Base-by-base conservation (phyloP, 176 grass and related monocot genomes). In the Calamus simplicifolius region DNA sequence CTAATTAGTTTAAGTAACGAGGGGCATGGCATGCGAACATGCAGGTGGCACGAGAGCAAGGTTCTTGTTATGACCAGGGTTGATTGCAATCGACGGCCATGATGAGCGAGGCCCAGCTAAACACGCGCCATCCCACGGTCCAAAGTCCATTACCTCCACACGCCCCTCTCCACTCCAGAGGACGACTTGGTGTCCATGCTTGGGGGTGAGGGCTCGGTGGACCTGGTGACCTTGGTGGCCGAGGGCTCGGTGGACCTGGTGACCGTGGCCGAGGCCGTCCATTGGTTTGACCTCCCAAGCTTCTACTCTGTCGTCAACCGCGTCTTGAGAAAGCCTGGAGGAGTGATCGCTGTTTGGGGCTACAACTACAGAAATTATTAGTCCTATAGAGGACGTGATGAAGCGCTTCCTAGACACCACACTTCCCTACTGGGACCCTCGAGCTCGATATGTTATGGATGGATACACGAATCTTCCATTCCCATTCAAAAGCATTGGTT, bases 181-280 rank as follows among this genome's bases (percentile, higher is more conserved):
- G 77, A 88, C 21, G 85, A 85, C 3, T 35, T 89, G 4, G 71
- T 85, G 14, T 62, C 77, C 4, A 64, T 84, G 57, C 65, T 84
- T 56, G 88, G 88, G 18, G 88, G 88, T 27, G 83, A 92, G 57
- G 75, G 69, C 26, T 85, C 85, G 13, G 54, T n/a, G n/a, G n/a
- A n/a, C n/a, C n/a, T n/a, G n/a, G n/a, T n/a, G n/a, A n/a, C n/a
- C n/a, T n/a, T n/a, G n/a, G n/a, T n/a, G n/a, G n/a, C n/a, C n/a
- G n/a, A n/a, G n/a, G n/a, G n/a, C n/a, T n/a, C n/a, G n/a, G n/a
- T 95, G 56, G 85, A 95, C 68, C 68, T 95, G 18, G 67, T 95
- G 19, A 73, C 69, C 48, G 75, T 73, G 28, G 89, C 89, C 29
- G 66, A 80, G 23, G 48, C 81, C n/a, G 71, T 88, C 51, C 85